Conservation (phyloP, 2,329 filamentous ascomycete genomes). For the Trichoderma koningiopsis region DNA sequence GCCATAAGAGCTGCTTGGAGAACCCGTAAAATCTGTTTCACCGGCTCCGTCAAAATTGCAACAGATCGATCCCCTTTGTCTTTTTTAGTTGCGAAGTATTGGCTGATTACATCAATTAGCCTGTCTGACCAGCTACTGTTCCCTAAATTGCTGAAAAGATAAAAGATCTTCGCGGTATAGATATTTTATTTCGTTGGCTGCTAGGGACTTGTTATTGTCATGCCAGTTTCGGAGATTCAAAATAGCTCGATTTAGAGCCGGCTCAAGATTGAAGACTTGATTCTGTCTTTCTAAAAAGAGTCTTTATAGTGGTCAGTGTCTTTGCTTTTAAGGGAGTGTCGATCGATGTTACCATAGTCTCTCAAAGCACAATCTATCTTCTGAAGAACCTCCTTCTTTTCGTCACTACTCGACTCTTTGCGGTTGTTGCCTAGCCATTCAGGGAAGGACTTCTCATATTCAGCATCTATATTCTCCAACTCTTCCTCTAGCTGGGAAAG, state of each 20-base stretch:
- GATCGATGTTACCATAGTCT: neutral
- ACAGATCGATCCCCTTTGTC: too few species aligned
- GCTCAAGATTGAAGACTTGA: neutral
- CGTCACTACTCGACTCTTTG: neutral
- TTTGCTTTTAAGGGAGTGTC: neutral
- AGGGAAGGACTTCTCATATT: neutral
- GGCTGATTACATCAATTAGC: neutral
- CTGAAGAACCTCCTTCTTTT: neutral
- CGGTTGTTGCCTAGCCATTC: neutral
- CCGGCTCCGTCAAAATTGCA: too few species aligned
- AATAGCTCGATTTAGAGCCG: neutral
- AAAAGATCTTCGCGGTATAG: neutral
- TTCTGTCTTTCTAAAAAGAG: neutral
- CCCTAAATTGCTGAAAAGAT: neutral
- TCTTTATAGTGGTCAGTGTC: neutral
- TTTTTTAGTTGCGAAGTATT: too few species aligned
- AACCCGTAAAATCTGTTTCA: neutral
- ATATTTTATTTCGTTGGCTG: neutral
- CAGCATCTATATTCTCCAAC: neutral
- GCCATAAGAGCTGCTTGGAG: neutral
- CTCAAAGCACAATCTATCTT: neutral
- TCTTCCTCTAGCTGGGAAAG: neutral
- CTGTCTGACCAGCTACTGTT: neutral
- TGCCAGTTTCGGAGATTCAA: neutral
- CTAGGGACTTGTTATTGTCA: neutral